Conservation (phyloP, 495 filamentous ascomycete species). For the Choiromyces venosus region DNA sequence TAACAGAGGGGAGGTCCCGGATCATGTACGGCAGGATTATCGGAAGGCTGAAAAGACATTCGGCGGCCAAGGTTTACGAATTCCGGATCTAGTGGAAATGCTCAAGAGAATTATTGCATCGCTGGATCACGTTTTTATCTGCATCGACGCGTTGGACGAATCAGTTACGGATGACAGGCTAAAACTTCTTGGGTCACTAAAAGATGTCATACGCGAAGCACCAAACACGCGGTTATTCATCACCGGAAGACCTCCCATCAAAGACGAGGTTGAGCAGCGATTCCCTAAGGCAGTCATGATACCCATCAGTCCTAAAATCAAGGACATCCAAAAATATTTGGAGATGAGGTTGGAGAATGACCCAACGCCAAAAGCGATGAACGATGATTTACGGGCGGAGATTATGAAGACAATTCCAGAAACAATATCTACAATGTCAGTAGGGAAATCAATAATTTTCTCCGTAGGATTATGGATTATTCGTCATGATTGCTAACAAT, state of each 20-base stretch:
- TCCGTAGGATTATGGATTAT: not conserved
- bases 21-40: not conserved
- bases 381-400: too few relatives aligned
- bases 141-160: not conserved
- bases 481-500: not conserved
- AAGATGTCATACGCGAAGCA: not conserved
- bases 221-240: not conserved
- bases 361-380: too few relatives aligned
- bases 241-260: not conserved
- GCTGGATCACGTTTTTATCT: not conserved
- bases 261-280: not conserved
- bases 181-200: not conserved
- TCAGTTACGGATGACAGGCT: not conserved
- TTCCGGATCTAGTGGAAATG: not conserved
- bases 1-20: not conserved
- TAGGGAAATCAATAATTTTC: not conserved
- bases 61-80: not conserved
- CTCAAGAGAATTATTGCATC: not conserved
- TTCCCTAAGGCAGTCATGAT: not conserved
- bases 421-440: not conserved
- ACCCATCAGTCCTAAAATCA: not conserved
- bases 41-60: not conserved
- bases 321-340: not conserved
- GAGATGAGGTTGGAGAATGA: too few relatives aligned
- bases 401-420: too few relatives aligned